Conservation (phyloP, 768 basidiomycete genomes). For the Xerocomellus amylosporus region DNA sequence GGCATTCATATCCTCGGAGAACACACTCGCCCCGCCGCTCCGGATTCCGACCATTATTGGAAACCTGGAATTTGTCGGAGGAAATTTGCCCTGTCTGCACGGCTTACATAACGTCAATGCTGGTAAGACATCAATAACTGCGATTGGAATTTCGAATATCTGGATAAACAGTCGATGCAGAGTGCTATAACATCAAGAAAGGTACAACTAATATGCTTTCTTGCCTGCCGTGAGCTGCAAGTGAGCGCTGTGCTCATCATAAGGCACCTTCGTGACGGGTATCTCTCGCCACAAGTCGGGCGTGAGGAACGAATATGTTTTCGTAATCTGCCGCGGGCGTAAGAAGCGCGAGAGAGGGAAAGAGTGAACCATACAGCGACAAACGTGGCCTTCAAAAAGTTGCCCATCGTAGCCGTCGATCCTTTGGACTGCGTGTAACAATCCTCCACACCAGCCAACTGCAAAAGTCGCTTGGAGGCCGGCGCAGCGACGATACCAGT, state of each 20-base stretch:
- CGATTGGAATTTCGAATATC: conserved; percentile 1
- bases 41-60: neutral
- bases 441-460: conserved; percentile 97
- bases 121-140: neutral
- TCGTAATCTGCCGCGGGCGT: conserved; percentile 67
- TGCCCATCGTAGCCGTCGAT: conserved; percentile 97
- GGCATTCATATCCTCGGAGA: conserved; percentile 11
- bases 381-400: conserved; percentile 98
- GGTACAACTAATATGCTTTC: conserved; percentile 53
- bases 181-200: neutral
- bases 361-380: conserved; percentile 61
- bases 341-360: neutral
- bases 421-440: conserved; percentile 98
- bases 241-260: conserved; percentile 94
- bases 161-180: too few relatives aligned
- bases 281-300: conserved; percentile 98
- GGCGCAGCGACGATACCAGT: conserved; percentile 99
- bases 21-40: conserved; percentile 8
- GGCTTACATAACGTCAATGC: too few relatives aligned
- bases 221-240: conserved; percentile 81
- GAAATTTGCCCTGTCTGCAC: neutral
- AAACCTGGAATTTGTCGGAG: neutral
- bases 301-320: conserved; percentile 97
- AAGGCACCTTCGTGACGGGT: conserved; percentile 82
- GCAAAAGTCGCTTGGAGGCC: conserved; percentile 92